Percentiles rank a stretch among this genome's conserved stretches.
phyloP scores from a whole-genome alignment of 2,329 filamentous ascomycete species.

The Aureobasidium melanogenum region DNA sequence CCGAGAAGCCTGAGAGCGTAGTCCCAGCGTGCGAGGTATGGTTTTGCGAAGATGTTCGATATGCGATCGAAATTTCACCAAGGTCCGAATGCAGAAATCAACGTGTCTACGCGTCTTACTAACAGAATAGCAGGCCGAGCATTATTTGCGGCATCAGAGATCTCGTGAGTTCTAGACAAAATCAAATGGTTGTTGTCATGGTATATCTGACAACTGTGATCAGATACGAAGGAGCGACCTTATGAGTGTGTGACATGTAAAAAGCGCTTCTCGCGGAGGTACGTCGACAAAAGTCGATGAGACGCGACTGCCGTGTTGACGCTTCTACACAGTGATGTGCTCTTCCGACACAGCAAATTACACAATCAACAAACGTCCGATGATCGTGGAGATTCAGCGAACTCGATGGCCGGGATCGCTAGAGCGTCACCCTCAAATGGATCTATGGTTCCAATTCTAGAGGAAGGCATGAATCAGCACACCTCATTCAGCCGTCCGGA shows the following conservation, averaged over 20 bases:
- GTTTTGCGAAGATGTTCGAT: slow-evolving; percentile 16
- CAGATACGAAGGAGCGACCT: slow-evolving; percentile 45
- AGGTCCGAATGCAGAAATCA: slow-evolving; percentile 20
- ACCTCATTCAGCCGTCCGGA: not conserved
- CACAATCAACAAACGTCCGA: slow-evolving; percentile 29
- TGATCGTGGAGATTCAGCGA: slow-evolving; percentile 19
- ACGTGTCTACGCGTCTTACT: not conserved
- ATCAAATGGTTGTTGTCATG: slow-evolving; percentile 15
- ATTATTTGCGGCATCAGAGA: slow-evolving; percentile 47
- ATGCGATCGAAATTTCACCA: slow-evolving; percentile 47
- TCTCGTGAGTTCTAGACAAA: slow-evolving; percentile 36
- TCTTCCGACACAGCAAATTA: slow-evolving; percentile 44
- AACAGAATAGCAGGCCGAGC: slow-evolving; percentile 31
- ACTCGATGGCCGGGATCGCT: not conserved
- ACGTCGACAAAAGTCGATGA: slow-evolving; percentile 12
- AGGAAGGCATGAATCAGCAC: not conserved
- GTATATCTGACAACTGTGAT: slow-evolving; percentile 20
- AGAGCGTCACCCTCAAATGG: slow-evolving; percentile 1
- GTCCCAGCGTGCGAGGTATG: slow-evolving; percentile 9
- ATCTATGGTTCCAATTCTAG: not conserved
- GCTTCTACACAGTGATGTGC: slow-evolving; percentile 34
- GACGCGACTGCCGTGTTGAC: not conserved
- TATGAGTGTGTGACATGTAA: slow-evolving; percentile 46
- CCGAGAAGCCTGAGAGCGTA: not conserved
- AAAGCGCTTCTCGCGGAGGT: slow-evolving; percentile 48